phyloP scores from a whole-genome alignment of 805 yeast species.

The Torulaspora quercuum region DNA sequence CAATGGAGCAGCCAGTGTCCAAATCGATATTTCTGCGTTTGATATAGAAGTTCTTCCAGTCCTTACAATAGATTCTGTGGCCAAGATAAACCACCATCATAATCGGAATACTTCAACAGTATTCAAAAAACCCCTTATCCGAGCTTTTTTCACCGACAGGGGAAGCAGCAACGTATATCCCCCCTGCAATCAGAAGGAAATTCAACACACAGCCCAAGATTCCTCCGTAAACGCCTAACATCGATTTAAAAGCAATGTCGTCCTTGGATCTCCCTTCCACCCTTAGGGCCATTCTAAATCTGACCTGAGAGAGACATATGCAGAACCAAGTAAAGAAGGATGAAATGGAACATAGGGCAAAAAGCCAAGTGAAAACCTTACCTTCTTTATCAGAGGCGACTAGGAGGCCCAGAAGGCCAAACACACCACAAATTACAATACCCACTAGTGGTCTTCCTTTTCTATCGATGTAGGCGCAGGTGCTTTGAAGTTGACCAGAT shows the following conservation, averaged over 20 bases:
- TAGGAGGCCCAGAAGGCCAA: constrained; percentile 59
- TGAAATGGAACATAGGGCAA: constrained; percentile 73
- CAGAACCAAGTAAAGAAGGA: constrained; percentile 78
- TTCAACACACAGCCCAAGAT: constrained; percentile 50
- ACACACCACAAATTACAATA: constrained; percentile 39
- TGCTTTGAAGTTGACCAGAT: constrained; percentile 50
- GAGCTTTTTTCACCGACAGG: constrained; percentile 47
- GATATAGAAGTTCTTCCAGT: constrained; percentile 36
- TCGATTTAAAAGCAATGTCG: constrained; percentile 57
- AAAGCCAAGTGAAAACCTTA: constrained; percentile 67
- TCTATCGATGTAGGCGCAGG: constrained; percentile 46
- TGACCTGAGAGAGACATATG: constrained; percentile 61
- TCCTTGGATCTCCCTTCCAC: constrained; percentile 52
- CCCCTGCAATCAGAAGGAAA: constrained; percentile 55
- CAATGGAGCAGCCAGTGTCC: constrained; percentile 51
- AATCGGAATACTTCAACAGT: constrained; percentile 48
- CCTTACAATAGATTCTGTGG: constrained; percentile 44
- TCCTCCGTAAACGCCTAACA: constrained; percentile 59
- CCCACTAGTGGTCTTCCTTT: constrained; percentile 58
- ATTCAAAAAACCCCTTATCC: constrained; percentile 46
- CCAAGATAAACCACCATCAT: constrained; percentile 44
- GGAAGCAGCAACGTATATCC: constrained; percentile 69
- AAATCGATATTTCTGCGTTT: constrained; percentile 51
- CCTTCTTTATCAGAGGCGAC: constrained; percentile 57
- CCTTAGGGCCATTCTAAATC: constrained; percentile 56